Base-by-base conservation (phyloP, 163 green algal species). In the Scenedesmus sp. region DNA sequence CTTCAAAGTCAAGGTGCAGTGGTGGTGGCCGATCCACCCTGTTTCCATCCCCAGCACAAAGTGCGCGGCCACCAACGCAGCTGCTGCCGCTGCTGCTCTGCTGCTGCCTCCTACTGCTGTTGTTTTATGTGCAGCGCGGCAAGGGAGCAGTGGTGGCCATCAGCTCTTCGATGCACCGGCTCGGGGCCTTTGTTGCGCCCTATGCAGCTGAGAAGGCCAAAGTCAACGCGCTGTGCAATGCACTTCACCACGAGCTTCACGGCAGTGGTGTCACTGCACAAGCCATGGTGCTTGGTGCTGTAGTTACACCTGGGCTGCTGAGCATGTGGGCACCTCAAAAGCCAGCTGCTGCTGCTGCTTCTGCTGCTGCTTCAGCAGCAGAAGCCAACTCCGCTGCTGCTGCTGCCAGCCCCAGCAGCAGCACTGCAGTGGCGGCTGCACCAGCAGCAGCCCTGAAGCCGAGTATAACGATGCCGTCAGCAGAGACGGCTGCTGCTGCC, bases 151-250 rank as follows among this genome's bases (percentile, higher is more conserved):
- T 86, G 16, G 81, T 86, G 3, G 81, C 46, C 16, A 26, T 86
- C 34, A 62, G 34, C 46, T 66, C 52, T 0, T 26, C n/a, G 3
- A 26, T 67, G 81, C 81, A 86, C 81, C 12, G 46, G 13, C 15
- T 62, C 8, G 81, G 54, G 16, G 81, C 34, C 55, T 86, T 60
- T 20, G n/a, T 2, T n/a, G 87, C 74, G 13, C 74, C 87, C 3
- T 91, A 91, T 20, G 87, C 55, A 54, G 54, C 87, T 13, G 87
- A 91, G 34, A 91, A 91, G 59, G 87, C 87, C 23, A 86, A 86
- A 20, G 46, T 91, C 13, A 91, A 91, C 52, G 57, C 87, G 6
- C 54, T 91, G 16, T 67, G n/a, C 20, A 46, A 59, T 12, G 74
- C 87, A 15, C 13, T 91, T 1, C 59, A 91, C 70, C 20, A 59